Evolutionary conservation across 1,139 yeast species (phyloP), one percentile per base, ranked within the genome.

Genomic region (Kluyveromyces sp.): DNA sequence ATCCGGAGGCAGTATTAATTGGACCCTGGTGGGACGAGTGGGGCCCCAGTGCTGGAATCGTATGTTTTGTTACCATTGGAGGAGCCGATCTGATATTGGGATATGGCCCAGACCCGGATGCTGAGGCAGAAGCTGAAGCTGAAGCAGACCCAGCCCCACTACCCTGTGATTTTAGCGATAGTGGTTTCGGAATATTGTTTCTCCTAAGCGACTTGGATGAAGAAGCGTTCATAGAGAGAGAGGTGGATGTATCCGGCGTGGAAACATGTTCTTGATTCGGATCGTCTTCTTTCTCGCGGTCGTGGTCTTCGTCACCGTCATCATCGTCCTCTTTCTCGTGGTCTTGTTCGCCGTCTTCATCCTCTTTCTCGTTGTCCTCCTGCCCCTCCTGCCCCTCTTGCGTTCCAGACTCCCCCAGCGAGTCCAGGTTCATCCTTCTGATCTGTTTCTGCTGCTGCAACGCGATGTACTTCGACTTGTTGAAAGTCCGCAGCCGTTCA

Each of bases 391-490:
- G 42, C 43, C 50, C 40, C 39, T 45, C 50, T 7, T 45, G 50
- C n/a, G 41, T 43, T 15, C 43, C 48, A 10, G 21, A 15, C 21
- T 39, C 42, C 39, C 6, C 31, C 27, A 33, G 31, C 7, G 35
- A 42, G 48, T 51, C 43, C 39, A 48, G 28, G 35, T 41, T 35
- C 48, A 49, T 37, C 44, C 46, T 40, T 26, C 46, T 45, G 6
- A 51, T 52, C 25, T 41, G 49, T 25, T 66, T 54, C 38, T 68
- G 61, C 55, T 69, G 73, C 47, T 62, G 59, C 43, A 61, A 59
- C 45, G 66, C 70, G 25, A 68, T 66, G 42, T 59, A 56, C 48
- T 58, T 58, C 34, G 69, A 63, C 42, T 55, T 49, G 44, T 64
- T 51, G 35, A 67, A 56, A 3, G 67, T 67, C 38, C 58, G 66